Evolutionary conservation across 192 early-diverging fungal species (phyloP).

Genomic region (Coemansia sp.): DNA sequence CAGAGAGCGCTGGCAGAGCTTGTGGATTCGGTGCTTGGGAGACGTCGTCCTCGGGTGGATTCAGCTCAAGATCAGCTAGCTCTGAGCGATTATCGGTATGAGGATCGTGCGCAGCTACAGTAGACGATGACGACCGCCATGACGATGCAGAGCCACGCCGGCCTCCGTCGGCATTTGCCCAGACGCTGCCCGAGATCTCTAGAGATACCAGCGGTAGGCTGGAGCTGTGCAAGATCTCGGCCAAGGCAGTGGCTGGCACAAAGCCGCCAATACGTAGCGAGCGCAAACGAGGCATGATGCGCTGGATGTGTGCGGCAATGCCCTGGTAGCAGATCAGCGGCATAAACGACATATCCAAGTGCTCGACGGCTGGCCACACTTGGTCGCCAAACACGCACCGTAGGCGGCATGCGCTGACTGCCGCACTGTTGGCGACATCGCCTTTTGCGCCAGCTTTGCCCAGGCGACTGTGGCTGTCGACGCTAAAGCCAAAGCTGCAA

Average conservation of each 20-base stretch:
- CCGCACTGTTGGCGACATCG: background rate
- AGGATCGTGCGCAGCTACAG: conserved; percentile 1
- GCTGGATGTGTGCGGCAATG: conserved; percentile 24
- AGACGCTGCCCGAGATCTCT: conserved; percentile 39
- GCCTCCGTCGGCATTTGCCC: conserved; percentile 25
- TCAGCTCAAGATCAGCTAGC: too few species aligned
- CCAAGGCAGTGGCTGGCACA: conserved; percentile 35
- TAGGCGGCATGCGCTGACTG: conserved; percentile 10
- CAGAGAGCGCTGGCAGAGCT: background rate
- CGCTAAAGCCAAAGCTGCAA: conserved; percentile 9
- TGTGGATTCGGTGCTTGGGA: background rate
- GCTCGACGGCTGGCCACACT: conserved; percentile 32
- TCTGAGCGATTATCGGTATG: background rate
- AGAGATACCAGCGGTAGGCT: conserved; percentile 19
- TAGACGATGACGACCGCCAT: conserved; percentile 27
- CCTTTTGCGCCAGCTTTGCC: background rate
- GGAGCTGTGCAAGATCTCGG: conserved; percentile 21
- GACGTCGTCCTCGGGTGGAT: background rate
- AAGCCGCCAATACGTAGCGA: conserved; percentile 37
- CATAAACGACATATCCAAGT: conserved; percentile 46
- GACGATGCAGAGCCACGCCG: conserved; percentile 30
- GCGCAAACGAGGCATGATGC: conserved; percentile 34
- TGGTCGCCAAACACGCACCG: conserved; percentile 33
- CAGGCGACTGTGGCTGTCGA: conserved; percentile 27
- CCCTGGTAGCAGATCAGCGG: conserved; percentile 48